Evolutionary conservation across 768 basidiomycete genomes (phyloP), one percentile per base, ranked within the genome.

Genomic region (Chalciporus chontae): DNA sequence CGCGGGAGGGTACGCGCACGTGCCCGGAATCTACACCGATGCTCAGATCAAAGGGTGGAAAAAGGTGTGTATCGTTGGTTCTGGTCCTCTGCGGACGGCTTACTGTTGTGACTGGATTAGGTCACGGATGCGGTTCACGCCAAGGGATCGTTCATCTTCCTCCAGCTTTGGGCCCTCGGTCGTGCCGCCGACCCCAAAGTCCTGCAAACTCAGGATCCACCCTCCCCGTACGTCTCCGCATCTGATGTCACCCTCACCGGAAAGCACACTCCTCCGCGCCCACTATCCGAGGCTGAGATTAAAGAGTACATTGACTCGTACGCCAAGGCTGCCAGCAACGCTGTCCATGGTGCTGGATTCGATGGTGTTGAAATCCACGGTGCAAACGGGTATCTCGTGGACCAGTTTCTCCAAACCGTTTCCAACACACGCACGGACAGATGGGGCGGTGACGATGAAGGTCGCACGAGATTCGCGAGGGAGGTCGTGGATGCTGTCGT

Each of bases 401-500:
- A 87, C 57, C 82, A 87, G 60, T 86, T 87, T 70, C 50, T 50
- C 7, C 52, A 51, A 21, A 42, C 40, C 5, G 9, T 29, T n/a
- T 50, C 43, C 31, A 53, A 69, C 63, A 55, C 71, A 13, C 73
- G 83, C 15, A 78, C 75, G 14, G 85, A 88, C 62, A 69, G 73
- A 45, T 90, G 84, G 62, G 87, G 87, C 0, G 86, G 87, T 0
- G 78, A 74, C 29, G 57, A 77, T 39, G 76, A 78, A 54, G 77
- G 77, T 47, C 61, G 80, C 8, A 59, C 68, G 1, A 66, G 76
- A 13, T 80, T 83, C 59, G 51, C 63, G 2, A 65, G 76, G n/a
- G 72, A 77, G 56, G 66, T 79, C 31, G 56, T 75, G n/a, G 60
- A 72, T 17, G 74, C 74, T 6, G 65, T 79, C 34, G 52, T 61